Evolutionary conservation across 2,329 filamentous ascomycete species (phyloP).

Genomic region (Ceratocystis destructans): DNA sequence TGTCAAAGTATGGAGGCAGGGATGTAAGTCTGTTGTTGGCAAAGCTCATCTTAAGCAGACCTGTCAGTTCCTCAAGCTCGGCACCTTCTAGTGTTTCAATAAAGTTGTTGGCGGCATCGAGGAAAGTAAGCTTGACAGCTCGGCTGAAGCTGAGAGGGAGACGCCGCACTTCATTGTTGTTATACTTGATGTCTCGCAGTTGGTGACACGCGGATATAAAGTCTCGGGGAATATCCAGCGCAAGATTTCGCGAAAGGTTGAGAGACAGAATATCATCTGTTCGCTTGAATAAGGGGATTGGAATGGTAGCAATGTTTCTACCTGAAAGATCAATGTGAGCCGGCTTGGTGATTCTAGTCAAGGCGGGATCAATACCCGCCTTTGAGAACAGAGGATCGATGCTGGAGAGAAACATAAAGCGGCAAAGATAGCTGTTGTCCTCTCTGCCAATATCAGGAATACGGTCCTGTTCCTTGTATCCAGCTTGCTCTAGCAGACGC

Average conservation of each 20-base stretch:
- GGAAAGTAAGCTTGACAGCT: conserved; percentile 66
- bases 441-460: conserved; percentile 90
- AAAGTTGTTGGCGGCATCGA: conserved; percentile 91
- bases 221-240: conserved; percentile 83
- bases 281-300: conserved; percentile 84
- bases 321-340: conserved; percentile 87
- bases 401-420: conserved; percentile 79
- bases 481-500: conserved; percentile 74
- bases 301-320: conserved; percentile 84
- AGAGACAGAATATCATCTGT: conserved; percentile 86
- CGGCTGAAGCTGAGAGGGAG: conserved; percentile 72
- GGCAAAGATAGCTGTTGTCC: conserved; percentile 92
- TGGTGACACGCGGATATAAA: conserved; percentile 91
- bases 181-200: conserved; percentile 87
- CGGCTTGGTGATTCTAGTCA: conserved; percentile 75
- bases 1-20: conserved; percentile 68
- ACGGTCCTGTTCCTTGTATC: conserved; percentile 72
- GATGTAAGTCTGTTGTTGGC: conserved; percentile 80
- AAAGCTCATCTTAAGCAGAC: conserved; percentile 76
- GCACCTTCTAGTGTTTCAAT: conserved; percentile 78
- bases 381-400: conserved; percentile 40
- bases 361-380: conserved; percentile 62
- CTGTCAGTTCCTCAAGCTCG: conserved; percentile 59
- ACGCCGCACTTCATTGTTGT: conserved; percentile 80
- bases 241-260: conserved; percentile 84